Evolutionary conservation across 345 rosid species (phyloP), one percentile per base, ranked within the genome.

Genomic region (Punica granatum): DNA sequence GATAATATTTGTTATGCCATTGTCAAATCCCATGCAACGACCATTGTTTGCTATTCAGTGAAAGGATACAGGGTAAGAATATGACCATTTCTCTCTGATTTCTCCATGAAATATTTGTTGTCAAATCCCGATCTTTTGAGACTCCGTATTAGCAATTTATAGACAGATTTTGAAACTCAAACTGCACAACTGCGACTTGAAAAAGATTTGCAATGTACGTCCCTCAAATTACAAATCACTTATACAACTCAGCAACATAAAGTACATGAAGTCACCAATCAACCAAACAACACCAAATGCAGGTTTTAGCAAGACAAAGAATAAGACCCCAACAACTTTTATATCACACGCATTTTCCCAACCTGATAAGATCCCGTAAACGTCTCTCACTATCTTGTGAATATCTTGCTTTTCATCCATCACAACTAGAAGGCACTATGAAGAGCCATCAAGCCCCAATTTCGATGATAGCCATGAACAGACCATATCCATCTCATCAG

Each of bases 401-500:
- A 23, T 23, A 28, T 51, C 58, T 51, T 51, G 10, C 6, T 51
- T 30, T 51, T 51, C 28, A 51, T n/a, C 58, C 58, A n/a, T 23
- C 23, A 51, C 2, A 51, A 51, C 28, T 51, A 6, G 12, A 2
- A 5, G 58, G 23, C 58, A n/a, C 70, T 70, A 75, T 16, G 80
- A 67, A 36, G 85, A 75, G 62, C 64, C 87, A 6, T 85, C 88
- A 21, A 93, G 92, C 10, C 83, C 85, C 70, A 93, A 69, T 37
- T 82, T 89, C 25, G 94, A 81, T 33, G 80, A 77, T 32, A 93
- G 79, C 97, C 97, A 93, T 19, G 83, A 70, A 62, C 92, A 89
- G 49, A 90, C 84, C 72, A 84, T 86, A 19, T 90, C 86, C 96
- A 87, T 85, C 86, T 93, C 99, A 73, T 89, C 84, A 18, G 96